Conservation (phyloP, 2,329 filamentous ascomycete species). For the Raffaelea arxii region DNA sequence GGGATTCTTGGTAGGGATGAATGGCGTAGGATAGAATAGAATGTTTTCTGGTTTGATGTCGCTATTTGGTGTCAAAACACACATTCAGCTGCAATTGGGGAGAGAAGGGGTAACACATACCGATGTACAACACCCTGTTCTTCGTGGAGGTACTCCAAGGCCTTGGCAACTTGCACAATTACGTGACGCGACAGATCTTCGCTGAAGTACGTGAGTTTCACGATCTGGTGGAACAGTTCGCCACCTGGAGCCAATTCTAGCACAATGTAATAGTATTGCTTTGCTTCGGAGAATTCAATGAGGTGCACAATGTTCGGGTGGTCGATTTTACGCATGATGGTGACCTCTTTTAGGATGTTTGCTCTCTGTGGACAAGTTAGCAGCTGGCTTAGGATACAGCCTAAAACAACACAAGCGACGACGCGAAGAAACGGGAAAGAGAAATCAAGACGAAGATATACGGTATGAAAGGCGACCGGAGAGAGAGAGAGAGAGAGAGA, state of each 20-base stretch:
- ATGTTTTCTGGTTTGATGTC: slow-evolving; percentile 99
- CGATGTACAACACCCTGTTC: slow-evolving; percentile 93
- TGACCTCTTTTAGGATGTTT: slow-evolving; percentile 96
- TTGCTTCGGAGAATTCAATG: slow-evolving; percentile 85
- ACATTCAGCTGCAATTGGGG: too few species aligned
- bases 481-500: slow-evolving; percentile 15
- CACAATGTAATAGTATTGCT: slow-evolving; percentile 95
- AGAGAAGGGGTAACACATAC: too few species aligned
- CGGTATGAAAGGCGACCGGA: slow-evolving; percentile 16
- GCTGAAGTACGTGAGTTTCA: slow-evolving; percentile 96
- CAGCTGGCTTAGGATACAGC: slow-evolving; percentile 1
- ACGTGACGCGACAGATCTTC: slow-evolving; percentile 91
- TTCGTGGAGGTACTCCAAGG: slow-evolving; percentile 88
- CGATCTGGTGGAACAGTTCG: slow-evolving; percentile 97
- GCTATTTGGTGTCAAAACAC: too few species aligned
- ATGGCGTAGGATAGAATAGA: slow-evolving; percentile 78
- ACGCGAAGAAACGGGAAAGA: slow-evolving; percentile 1
- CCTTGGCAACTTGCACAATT: slow-evolving; percentile 89
- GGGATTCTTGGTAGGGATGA: slow-evolving; percentile 69
- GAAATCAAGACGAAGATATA: slow-evolving; percentile 4
- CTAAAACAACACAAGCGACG: not conserved
- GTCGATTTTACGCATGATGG: slow-evolving; percentile 95
- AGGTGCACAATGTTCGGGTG: slow-evolving; percentile 95
- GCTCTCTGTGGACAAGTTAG: slow-evolving; percentile 56
- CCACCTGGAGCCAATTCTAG: slow-evolving; percentile 91